phyloP scores from a whole-genome alignment of 1,139 yeast genomes.

The Blastobotrys raffinosifermentans region DNA sequence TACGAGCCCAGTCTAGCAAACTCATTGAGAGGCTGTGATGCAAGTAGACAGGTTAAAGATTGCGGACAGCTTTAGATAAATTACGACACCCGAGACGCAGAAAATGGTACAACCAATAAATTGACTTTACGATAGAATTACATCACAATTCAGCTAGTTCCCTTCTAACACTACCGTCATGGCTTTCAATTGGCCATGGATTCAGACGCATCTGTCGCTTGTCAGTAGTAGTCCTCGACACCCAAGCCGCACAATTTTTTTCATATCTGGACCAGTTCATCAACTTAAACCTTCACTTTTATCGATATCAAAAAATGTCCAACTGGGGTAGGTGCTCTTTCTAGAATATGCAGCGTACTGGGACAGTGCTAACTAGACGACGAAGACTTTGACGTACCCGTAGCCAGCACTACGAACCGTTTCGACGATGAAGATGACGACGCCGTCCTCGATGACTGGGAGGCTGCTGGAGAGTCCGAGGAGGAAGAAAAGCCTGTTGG shows the following conservation, averaged over 20 bases:
- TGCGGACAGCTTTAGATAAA: no score
- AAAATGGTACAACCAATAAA: no score
- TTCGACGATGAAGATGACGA: conserved; percentile 86
- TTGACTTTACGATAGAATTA: no score
- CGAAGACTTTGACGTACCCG: conserved; percentile 87
- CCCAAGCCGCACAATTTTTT: no score
- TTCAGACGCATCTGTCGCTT: no score
- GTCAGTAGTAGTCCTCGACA: no score
- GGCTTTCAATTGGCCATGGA: no score
- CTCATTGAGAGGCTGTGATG: neutral
- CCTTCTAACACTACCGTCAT: no score
- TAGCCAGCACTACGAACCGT: conserved; percentile 62
- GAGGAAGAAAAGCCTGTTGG: conserved; percentile 36
- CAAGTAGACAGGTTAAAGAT: neutral
- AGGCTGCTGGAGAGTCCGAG: conserved; percentile 39
- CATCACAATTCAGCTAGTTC: no score
- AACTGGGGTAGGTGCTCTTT: conserved; percentile 22
- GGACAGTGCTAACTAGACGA: conserved; percentile 29
- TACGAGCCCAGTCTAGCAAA: neutral
- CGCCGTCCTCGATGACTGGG: conserved; percentile 83
- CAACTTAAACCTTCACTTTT: no score
- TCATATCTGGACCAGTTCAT: no score
- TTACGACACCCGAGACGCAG: no score
- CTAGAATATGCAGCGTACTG: neutral
- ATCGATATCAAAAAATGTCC: conserved; percentile 16